phyloP scores from a whole-genome alignment of 2,329 filamentous ascomycete genomes.

The Trichoderma atroviride region DNA sequence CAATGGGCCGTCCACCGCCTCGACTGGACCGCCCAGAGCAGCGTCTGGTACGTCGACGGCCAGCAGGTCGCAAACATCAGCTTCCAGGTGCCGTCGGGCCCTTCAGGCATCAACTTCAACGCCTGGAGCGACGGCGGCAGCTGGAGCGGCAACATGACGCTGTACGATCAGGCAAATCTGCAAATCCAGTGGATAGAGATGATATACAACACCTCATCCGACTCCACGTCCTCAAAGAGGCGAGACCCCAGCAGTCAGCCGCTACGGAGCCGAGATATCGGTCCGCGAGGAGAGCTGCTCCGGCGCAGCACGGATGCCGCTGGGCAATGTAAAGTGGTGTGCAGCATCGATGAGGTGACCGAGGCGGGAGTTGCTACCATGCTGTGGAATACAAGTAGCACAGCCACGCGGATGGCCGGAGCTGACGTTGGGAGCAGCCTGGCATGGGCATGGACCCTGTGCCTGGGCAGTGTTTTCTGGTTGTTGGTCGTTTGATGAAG shows the following conservation, averaged over 20 bases:
- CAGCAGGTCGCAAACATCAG: constrained; percentile 53
- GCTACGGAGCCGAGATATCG: not conserved
- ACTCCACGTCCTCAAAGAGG: not conserved
- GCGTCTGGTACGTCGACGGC: constrained; percentile 60
- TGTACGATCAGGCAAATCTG: constrained; percentile 53
- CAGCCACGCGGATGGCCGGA: constrained; percentile 28
- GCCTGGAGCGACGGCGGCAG: constrained; percentile 63
- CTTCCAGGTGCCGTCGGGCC: constrained; percentile 58
- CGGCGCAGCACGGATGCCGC: constrained; percentile 30
- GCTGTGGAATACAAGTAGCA: constrained; percentile 32
- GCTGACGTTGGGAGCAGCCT: not conserved
- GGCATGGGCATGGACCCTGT: constrained; percentile 23
- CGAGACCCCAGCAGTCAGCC: not conserved
- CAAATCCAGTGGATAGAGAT: constrained; percentile 67
- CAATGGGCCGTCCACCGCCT: constrained; percentile 62
- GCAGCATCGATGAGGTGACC: constrained; percentile 41
- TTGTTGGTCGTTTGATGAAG: not conserved
- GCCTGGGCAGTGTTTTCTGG: constrained; percentile 3
- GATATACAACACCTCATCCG: constrained; percentile 54
- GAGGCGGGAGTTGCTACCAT: constrained; percentile 33
- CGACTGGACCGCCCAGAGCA: constrained; percentile 59
- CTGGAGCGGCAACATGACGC: constrained; percentile 63
- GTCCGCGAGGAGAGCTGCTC: constrained; percentile 41
- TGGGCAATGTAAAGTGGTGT: constrained; percentile 36
- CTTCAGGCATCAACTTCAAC: constrained; percentile 59